Evolutionary conservation across 2,329 filamentous ascomycete genomes (phyloP).

Genomic region (Penicillium sp.): DNA sequence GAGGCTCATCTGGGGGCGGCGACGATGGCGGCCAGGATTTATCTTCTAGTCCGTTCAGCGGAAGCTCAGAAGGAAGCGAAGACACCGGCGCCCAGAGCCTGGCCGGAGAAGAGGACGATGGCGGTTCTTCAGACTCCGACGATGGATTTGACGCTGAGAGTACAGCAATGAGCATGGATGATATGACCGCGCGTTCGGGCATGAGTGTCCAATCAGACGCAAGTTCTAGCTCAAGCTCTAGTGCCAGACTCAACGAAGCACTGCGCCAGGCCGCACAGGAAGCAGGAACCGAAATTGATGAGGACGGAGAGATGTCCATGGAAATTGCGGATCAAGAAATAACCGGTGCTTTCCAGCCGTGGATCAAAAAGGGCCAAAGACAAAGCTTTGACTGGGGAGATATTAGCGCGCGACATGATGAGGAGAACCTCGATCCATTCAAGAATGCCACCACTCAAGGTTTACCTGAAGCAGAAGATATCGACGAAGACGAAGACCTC

Average conservation of each 20-base stretch:
- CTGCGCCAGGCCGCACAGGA: slow-evolving; percentile 70
- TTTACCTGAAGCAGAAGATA: slow-evolving; percentile 35
- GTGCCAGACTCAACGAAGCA: slow-evolving; percentile 71
- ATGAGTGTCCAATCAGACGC: slow-evolving; percentile 59
- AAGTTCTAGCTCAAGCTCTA: slow-evolving; percentile 60
- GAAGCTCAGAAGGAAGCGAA: slow-evolving; percentile 50
- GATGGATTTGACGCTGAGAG: slow-evolving; percentile 60
- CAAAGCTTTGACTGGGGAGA: slow-evolving; percentile 44
- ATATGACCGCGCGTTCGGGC: slow-evolving; percentile 67
- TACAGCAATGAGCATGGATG: slow-evolving; percentile 79
- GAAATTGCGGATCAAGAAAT: slow-evolving; percentile 66
- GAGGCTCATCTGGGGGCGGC: slow-evolving; percentile 29
- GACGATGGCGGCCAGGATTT: slow-evolving; percentile 65
- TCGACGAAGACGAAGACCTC: slow-evolving; percentile 64
- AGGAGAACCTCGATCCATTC: slow-evolving; percentile 45
- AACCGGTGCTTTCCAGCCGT: slow-evolving; percentile 49
- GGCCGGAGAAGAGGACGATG: slow-evolving; percentile 42
- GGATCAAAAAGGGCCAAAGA: slow-evolving; percentile 45
- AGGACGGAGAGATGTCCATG: slow-evolving; percentile 72
- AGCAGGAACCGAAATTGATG: slow-evolving; percentile 70
- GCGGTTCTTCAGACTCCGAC: slow-evolving; percentile 47
- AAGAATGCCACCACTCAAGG: slow-evolving; percentile 11
- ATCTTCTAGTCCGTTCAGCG: slow-evolving; percentile 76
- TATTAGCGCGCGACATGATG: slow-evolving; percentile 42
- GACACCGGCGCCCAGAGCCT: slow-evolving; percentile 40